Conservation (phyloP, 139 green algal genomes). For the Coccomyxa sp. region DNA sequence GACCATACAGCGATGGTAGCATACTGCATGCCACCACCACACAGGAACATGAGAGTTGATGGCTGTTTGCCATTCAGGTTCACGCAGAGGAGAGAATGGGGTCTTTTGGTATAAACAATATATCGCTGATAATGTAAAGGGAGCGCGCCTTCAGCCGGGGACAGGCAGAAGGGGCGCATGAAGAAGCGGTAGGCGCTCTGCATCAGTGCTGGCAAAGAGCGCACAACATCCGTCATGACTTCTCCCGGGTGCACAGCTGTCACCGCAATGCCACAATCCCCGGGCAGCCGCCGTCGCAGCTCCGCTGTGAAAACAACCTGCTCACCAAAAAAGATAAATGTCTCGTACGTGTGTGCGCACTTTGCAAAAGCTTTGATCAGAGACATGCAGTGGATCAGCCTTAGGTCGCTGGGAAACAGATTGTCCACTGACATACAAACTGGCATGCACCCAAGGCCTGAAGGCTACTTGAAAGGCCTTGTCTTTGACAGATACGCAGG, state of each 20-base stretch:
- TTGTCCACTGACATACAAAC: not conserved
- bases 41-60: not conserved
- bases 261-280: constrained; percentile 8
- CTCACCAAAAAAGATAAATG: not conserved
- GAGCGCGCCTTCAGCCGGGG: constrained; percentile 49
- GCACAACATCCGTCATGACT: constrained; percentile 74
- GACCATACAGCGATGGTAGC: not conserved
- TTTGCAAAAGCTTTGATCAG: not conserved
- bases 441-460: too few species aligned
- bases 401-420: not conserved
- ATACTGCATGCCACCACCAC: not conserved
- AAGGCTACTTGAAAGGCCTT: too few species aligned
- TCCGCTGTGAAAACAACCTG: constrained; percentile 43
- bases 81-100: too few species aligned
- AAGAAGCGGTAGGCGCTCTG: constrained; percentile 50
- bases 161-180: constrained; percentile 64
- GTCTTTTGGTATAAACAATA: too few species aligned
- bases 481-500: too few species aligned
- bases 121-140: too few species aligned
- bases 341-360: too few species aligned
- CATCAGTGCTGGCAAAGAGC: constrained; percentile 55
- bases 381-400: not conserved
- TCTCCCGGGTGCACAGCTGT: constrained; percentile 72
- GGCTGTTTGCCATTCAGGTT: not conserved
- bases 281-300: constrained; percentile 25